These are phyloP conservation scores for Aspergillus aculeatus DNA, from an alignment of 2,329 filamentous ascomycete species.

Conservation along the genomic window DNA sequence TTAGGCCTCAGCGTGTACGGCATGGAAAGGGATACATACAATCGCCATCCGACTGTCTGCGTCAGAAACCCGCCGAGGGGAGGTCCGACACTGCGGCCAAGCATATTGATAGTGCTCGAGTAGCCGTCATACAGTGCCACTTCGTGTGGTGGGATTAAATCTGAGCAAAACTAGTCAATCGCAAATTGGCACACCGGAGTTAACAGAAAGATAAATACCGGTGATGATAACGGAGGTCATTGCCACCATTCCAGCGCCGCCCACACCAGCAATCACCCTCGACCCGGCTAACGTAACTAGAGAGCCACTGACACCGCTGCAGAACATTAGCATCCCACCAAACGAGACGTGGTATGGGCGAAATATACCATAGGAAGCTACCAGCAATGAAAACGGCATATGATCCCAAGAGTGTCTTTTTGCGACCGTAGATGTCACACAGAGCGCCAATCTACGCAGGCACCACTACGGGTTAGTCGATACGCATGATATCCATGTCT, in stretches of 20 bases:
- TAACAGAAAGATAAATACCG: too few species aligned
- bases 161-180: too few species aligned
- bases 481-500: too few species aligned
- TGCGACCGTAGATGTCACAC: conserved; percentile 48
- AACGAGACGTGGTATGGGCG: too few species aligned
- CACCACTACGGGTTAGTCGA: not conserved
- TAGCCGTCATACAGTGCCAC: conserved; percentile 47
- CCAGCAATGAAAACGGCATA: conserved; percentile 30
- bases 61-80: conserved; percentile 69
- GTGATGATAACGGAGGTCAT: conserved; percentile 29
- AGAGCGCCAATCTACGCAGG: conserved; percentile 42
- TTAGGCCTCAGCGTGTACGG: not conserved
- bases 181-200: too few species aligned
- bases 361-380: conserved; percentile 24
- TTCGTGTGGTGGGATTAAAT: too few species aligned
- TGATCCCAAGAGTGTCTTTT: conserved; percentile 38
- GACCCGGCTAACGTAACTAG: conserved; percentile 32
- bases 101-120: conserved; percentile 46
- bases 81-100: conserved; percentile 56
- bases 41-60: conserved; percentile 70
- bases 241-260: conserved; percentile 39
- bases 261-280: conserved; percentile 37
- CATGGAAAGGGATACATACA: conserved; percentile 40
- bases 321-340: too few species aligned
- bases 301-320: conserved; percentile 11